A percentile compares a stretch with the other conserved stretches of the same genome.
These are phyloP conservation scores for Saccharomyces hybrid DNA, from an alignment of 1,139 yeast genomes.

Conservation along the genomic window DNA sequence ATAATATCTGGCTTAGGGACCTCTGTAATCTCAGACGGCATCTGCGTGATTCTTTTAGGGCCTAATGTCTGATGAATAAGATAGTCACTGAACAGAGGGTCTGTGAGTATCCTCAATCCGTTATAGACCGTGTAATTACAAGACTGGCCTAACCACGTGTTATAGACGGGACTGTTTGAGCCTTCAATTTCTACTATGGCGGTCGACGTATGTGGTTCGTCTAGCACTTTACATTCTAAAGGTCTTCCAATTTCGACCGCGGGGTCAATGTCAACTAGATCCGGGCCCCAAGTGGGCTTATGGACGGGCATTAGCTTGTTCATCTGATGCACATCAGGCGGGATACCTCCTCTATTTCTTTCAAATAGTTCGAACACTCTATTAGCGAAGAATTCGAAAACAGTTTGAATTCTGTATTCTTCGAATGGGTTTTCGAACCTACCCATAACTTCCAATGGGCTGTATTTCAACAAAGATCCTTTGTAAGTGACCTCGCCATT, in stretches of 20 bases:
- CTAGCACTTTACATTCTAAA: not conserved
- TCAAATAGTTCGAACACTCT: slow-evolving; percentile 66
- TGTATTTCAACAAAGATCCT: slow-evolving; percentile 32
- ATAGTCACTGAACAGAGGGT: slow-evolving; percentile 71
- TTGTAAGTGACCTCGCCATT: slow-evolving; percentile 22
- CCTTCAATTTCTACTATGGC: slow-evolving; percentile 6
- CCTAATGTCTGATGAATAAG: slow-evolving; percentile 61
- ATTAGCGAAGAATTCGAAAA: slow-evolving; percentile 73
- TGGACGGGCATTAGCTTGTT: slow-evolving; percentile 51
- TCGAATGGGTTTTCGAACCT: slow-evolving; percentile 83
- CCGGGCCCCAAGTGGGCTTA: slow-evolving; percentile 38
- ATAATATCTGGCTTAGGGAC: slow-evolving; percentile 65
- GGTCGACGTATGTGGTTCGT: not conserved
- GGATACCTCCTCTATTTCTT: slow-evolving; percentile 62
- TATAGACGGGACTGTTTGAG: slow-evolving; percentile 24
- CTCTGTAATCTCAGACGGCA: slow-evolving; percentile 59
- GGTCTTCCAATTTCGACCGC: slow-evolving; percentile 27
- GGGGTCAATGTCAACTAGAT: slow-evolving; percentile 30
- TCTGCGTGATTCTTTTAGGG: slow-evolving; percentile 68
- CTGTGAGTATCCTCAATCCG: slow-evolving; percentile 71
- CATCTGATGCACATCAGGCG: slow-evolving; percentile 40
- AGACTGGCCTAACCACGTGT: slow-evolving; percentile 93
- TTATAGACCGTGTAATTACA: slow-evolving; percentile 69
- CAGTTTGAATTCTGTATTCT: slow-evolving; percentile 87
- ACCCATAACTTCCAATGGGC: slow-evolving; percentile 58